Conservation (phyloP, 2,329 filamentous ascomycete genomes). For the Clarireedia hainanense region DNA sequence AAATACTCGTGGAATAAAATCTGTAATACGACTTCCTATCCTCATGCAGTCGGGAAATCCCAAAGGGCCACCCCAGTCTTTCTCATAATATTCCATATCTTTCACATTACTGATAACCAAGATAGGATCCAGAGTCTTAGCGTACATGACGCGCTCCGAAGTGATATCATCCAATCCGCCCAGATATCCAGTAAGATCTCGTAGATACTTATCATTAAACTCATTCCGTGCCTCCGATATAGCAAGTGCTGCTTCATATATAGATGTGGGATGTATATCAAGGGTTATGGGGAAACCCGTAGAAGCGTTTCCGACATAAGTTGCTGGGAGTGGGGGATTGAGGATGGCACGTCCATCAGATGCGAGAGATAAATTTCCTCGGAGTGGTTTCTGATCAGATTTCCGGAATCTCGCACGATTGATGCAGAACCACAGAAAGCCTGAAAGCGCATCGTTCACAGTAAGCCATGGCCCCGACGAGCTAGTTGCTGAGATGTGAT, state of each 20-base stretch:
- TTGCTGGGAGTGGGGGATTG: neutral
- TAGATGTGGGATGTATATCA: neutral
- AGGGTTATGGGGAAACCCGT: neutral
- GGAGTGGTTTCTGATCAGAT: neutral
- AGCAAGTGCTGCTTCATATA: neutral
- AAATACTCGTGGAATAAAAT: neutral
- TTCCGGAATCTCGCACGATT: neutral
- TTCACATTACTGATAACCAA: slow-evolving; percentile 2
- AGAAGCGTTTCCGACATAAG: neutral
- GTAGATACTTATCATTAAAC: neutral
- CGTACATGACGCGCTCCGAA: neutral
- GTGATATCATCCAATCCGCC: neutral
- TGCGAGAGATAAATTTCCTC: neutral
- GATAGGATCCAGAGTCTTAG: neutral
- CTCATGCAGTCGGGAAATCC: neutral
- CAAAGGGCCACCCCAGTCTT: slow-evolving; percentile 1
- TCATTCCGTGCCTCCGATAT: neutral
- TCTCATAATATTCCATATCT: neutral
- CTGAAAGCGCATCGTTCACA: neutral
- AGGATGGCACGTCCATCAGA: neutral
- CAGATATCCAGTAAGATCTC: neutral
- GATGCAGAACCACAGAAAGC: neutral
- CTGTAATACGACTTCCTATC: neutral
- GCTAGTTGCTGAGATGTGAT: neutral
- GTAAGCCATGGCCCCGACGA: neutral